Percentiles rank a stretch among this genome's conserved stretches.
Conservation (phyloP, 495 filamentous ascomycete species). For the Chlorociboria aeruginascens region DNA sequence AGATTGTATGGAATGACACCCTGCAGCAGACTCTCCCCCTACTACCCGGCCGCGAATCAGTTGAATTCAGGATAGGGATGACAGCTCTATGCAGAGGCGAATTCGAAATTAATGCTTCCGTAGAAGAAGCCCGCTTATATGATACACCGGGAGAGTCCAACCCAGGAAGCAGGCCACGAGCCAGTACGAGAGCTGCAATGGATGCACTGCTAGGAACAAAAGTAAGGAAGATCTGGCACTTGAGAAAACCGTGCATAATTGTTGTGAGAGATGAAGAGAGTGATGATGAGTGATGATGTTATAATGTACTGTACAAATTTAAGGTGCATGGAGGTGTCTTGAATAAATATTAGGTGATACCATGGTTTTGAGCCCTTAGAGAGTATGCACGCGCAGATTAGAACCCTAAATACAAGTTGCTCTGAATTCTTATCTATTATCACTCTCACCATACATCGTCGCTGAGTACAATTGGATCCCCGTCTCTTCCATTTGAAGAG, state of each 20-base stretch:
- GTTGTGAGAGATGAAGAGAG: constrained; percentile 36
- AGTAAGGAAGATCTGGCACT: constrained; percentile 63
- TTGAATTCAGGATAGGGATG: constrained; percentile 47
- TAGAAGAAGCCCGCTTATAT: constrained; percentile 62
- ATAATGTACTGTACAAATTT: no score
- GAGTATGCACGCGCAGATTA: no score
- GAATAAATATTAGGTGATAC: no score
- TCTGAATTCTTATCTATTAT: no score
- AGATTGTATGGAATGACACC: constrained; percentile 74
- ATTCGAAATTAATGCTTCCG: constrained; percentile 68
- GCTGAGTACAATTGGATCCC: no score
- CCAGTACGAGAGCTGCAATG: constrained; percentile 40
- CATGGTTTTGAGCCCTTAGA: no score
- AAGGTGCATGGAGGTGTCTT: no score
- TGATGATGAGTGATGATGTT: constrained; percentile 6
- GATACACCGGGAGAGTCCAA: constrained; percentile 6
- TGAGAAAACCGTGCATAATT: constrained; percentile 50
- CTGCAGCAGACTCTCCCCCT: constrained; percentile 61
- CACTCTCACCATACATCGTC: no score
- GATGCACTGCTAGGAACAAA: constrained; percentile 42
- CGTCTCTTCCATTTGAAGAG: no score
- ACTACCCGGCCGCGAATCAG: constrained; percentile 41
- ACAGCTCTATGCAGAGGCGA: constrained; percentile 66
- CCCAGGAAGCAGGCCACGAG: constrained; percentile 27
- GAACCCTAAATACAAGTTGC: no score